Percentiles rank a stretch among this genome's conserved stretches.
Evolutionary conservation across 257 asterid genomes (phyloP).

Genomic region (Plectranthus barbatus): DNA sequence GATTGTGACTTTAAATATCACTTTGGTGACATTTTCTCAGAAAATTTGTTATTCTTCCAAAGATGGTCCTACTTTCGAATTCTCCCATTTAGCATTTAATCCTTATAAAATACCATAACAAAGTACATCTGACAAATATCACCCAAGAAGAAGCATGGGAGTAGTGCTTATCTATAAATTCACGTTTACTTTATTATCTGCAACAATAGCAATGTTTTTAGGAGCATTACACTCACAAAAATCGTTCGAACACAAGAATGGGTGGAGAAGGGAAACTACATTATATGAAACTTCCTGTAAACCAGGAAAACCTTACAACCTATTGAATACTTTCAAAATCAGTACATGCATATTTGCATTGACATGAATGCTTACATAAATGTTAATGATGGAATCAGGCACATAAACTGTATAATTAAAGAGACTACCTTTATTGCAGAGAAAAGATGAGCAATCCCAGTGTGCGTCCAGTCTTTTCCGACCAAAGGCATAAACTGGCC

Average conservation of each 20-base stretch:
- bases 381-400: background rate
- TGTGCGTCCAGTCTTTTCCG: constrained; percentile 97
- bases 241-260: background rate
- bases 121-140: background rate
- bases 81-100: background rate
- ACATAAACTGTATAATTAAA: background rate
- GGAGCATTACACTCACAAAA: background rate
- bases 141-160: background rate
- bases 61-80: background rate
- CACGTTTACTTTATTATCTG: background rate
- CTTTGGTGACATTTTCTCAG: background rate
- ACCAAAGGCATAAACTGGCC: constrained; percentile 99
- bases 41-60: background rate
- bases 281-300: background rate
- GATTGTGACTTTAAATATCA: background rate
- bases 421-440: constrained; percentile 84
- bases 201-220: background rate
- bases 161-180: background rate
- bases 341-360: background rate
- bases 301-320: background rate
- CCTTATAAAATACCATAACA: background rate
- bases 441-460: constrained; percentile 96
- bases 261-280: background rate
- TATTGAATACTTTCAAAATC: background rate
- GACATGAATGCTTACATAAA: background rate